Evolutionary conservation across 345 rosid species (phyloP).

Genomic region (Aquilaria malaccensis): DNA sequence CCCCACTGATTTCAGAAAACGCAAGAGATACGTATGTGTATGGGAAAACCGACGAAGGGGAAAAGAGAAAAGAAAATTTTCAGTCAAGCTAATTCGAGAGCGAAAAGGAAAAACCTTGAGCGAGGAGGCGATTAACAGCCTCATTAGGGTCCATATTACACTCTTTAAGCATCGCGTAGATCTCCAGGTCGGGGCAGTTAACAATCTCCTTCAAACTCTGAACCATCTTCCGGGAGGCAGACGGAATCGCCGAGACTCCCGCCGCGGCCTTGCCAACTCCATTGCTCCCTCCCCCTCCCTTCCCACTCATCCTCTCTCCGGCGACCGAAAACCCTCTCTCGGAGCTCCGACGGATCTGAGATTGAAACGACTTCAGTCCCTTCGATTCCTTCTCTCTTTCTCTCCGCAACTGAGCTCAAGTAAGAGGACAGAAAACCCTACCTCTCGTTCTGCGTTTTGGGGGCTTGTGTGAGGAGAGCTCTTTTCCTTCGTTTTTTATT

Average conservation of each 20-base stretch:
- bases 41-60: background rate
- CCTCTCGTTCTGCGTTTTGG: too few species aligned
- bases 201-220: slow-evolving; percentile 95
- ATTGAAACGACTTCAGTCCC: too few species aligned
- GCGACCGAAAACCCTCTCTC: background rate
- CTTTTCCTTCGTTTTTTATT: too few species aligned
- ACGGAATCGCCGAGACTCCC: slow-evolving; percentile 66
- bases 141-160: slow-evolving; percentile 99
- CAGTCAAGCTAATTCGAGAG: background rate
- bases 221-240: slow-evolving; percentile 74
- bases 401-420: too few species aligned
- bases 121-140: slow-evolving; percentile 86
- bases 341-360: too few species aligned
- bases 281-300: slow-evolving; percentile 41
- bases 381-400: too few species aligned
- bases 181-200: slow-evolving; percentile 88
- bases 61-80: background rate
- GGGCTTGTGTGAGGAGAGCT: too few species aligned
- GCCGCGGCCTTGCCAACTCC: slow-evolving; percentile 38
- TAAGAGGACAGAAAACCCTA: too few species aligned
- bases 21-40: background rate
- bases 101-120: slow-evolving; percentile 51
- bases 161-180: slow-evolving; percentile 92
- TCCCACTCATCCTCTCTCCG: slow-evolving; percentile 39
- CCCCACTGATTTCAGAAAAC: slow-evolving; percentile 13